Conservation (phyloP, 139 green algal genomes). For the Mesostigma viride region DNA sequence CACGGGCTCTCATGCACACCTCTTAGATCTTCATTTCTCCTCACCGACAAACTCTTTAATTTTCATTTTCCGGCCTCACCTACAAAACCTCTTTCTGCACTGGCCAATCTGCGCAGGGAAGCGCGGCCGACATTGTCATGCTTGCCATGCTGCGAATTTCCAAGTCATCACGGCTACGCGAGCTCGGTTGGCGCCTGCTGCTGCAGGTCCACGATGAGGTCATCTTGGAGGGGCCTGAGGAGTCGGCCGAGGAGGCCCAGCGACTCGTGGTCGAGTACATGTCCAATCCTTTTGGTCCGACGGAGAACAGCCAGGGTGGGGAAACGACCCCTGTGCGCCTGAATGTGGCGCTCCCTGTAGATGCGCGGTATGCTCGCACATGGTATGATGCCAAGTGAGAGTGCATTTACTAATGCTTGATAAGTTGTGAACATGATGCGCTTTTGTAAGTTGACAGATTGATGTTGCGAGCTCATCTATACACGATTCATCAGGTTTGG, state of each 20-base stretch:
- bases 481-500: too few species aligned
- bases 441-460: too few species aligned
- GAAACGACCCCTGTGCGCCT: too few species aligned
- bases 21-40: neutral
- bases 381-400: conserved; percentile 99
- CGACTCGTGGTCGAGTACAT: conserved; percentile 70
- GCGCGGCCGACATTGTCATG: conserved; percentile 82
- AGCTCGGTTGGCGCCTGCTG: conserved; percentile 77
- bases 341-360: conserved; percentile 72
- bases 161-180: conserved; percentile 41
- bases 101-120: conserved; percentile 48
- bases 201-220: conserved; percentile 58
- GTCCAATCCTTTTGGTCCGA: conserved; percentile 62
- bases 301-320: too few species aligned
- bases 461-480: too few species aligned
- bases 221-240: conserved; percentile 73
- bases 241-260: conserved; percentile 54
- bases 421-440: too few species aligned
- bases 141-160: conserved; percentile 85
- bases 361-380: conserved; percentile 75
- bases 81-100: neutral
- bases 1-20: too few species aligned
- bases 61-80: neutral
- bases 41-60: neutral
- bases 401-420: too few species aligned